These are phyloP conservation scores for Ramichloridium luteum DNA, from an alignment of 2,329 filamentous ascomycete genomes.

Conservation along the genomic window DNA sequence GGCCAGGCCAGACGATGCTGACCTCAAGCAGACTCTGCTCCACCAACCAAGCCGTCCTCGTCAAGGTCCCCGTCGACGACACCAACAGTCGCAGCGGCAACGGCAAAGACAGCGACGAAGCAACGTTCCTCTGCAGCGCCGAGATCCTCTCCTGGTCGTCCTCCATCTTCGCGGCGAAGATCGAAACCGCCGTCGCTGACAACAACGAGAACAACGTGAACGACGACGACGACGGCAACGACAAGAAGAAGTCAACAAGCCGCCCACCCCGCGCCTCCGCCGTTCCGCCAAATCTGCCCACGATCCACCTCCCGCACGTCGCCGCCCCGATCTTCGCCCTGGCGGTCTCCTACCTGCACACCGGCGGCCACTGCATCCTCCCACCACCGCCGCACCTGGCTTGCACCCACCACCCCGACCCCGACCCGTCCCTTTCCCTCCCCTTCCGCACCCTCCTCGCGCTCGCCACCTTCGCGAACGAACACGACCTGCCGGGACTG, in stretches of 20 bases:
- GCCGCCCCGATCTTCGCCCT: conserved; percentile 7
- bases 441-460: conserved; percentile 9
- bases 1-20: too few species aligned
- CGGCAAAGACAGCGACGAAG: too few species aligned
- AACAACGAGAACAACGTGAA: too few species aligned
- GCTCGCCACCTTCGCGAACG: conserved; percentile 7
- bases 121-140: too few species aligned
- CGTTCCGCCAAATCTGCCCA: not conserved
- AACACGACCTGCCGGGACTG: conserved; percentile 8
- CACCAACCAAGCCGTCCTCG: too few species aligned
- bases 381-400: conserved; percentile 2
- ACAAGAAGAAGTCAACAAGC: too few species aligned
- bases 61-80: too few species aligned
- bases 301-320: conserved; percentile 8
- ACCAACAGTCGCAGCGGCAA: too few species aligned
- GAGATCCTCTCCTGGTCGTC: not conserved
- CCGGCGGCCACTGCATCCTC: too few species aligned
- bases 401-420: conserved; percentile 3
- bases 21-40: too few species aligned
- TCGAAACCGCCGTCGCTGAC: too few species aligned
- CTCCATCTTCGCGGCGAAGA: not conserved
- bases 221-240: not conserved
- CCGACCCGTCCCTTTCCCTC: conserved; percentile 2
- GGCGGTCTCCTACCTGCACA: conserved; percentile 5
- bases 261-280: not conserved